Evolutionary conservation across 2,329 filamentous ascomycete species (phyloP), one percentile per base, ranked within the genome.

Genomic region (Colletotrichum cordylinicola): DNA sequence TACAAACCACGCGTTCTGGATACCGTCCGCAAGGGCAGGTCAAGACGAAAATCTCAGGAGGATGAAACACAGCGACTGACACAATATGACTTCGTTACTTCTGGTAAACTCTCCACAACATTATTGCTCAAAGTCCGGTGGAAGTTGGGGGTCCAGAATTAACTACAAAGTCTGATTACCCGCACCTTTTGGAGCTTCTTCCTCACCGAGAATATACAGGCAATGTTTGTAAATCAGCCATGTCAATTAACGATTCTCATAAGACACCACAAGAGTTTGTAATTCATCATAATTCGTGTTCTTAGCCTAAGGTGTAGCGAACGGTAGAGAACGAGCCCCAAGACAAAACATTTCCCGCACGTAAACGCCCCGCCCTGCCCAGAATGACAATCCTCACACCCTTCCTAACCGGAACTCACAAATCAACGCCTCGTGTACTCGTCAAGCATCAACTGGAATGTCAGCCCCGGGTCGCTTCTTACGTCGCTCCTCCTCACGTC

Each of bases 211-310:
- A n/a, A n/a, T n/a, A n/a, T n/a, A n/a, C n/a, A n/a, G n/a, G n/a
- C n/a, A n/a, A 6, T n/a, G 18, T 48, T n/a, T 21, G 18, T n/a
- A 12, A 2, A 2, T 12, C 3, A 7, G n/a, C 6, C 39, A 48
- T 2, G 2, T 52, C 43, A 52, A 10, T 3, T 0, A 2, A 13
- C 43, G 12, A 21, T 1, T 52, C 6, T 52, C n/a, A 21, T 10
- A n/a, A n/a, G 12, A 21, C n/a, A 13, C 12, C 10, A 52, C 10
- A 0, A 0, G 0, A 12, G 4, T 21, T 48, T 52, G 43, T 0
- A 52, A 8, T 21, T 21, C n/a, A 21, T 52, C 43, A 21, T 8
- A 21, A 52, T 21, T 52, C 43, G 43, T 52, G 10, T 2, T 13
- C 43, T 52, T 12, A n/a, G n/a, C n/a, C n/a, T n/a, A 52, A 0